Base-by-base conservation (phyloP, 108 stramenopile genomes). In the Nannochloropsis salina region DNA sequence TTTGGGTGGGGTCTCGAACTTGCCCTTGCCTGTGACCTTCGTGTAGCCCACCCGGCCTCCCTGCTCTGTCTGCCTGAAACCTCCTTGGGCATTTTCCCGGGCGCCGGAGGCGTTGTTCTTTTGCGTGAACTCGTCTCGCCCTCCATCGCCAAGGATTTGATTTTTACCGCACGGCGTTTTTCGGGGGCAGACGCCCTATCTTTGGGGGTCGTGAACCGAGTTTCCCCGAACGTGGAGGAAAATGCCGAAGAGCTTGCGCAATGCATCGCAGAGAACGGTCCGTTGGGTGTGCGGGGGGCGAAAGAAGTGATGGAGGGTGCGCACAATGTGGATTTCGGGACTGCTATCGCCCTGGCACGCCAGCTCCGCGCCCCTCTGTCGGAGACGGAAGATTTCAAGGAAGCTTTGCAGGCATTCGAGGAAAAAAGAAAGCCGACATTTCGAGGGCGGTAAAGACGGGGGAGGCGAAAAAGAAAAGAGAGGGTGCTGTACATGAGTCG, bases 311-410 rank as follows among this genome's bases (percentile, higher is more conserved):
- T 74, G 6, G 61, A 74, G 3, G 61, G 61, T n/a, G 61, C 61
- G n/a, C 61, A 74, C n/a, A 74, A 74, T n/a, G 61, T 74, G 61
- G n/a, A n/a, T n/a, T 74, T 74, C n/a, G 8, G 20, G 15, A n/a
- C 15, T 15, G 61, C 61, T n/a, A 74, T 74, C 0, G n/a, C 20
- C 4, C 61, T 74, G 61, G 61, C 61, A n/a, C 15, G 20, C 61
- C 61, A 74, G 61, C 61, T 74, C 15, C 61, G 61, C 20, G 61
- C 61, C 15, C 61, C 61, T 0, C n/a, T 74, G n/a, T 74, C 61
- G 61, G 61, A 74, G n/a, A 74, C 61, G 61, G 61, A 74, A n/a
- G 61, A 74, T 74, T 74, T 74, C 61, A 74, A 74, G 61, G 61
- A 74, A n/a, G 61, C 61, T 15, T 74, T 74, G 8, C 61, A 74